Conservation (phyloP, 2,329 filamentous ascomycete genomes). For the Botrytis cinerea region DNA sequence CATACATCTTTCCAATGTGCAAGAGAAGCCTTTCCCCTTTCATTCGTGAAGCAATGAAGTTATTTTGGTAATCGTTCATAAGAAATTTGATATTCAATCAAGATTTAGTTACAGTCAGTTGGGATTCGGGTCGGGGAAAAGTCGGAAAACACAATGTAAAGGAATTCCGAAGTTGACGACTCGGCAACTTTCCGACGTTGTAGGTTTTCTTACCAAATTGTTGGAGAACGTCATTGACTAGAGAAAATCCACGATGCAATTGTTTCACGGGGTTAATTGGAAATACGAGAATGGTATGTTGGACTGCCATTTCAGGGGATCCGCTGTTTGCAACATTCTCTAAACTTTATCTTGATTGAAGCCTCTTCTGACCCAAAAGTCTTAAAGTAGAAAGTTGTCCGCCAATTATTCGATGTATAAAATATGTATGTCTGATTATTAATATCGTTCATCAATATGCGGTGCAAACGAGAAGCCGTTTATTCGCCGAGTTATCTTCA, state of each 20-base stretch:
- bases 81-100: background rate
- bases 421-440: background rate
- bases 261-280: background rate
- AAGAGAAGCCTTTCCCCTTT: background rate
- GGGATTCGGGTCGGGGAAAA: background rate
- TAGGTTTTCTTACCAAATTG: background rate
- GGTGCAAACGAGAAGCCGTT: background rate
- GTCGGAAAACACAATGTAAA: background rate
- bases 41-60: background rate
- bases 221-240: background rate
- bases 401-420: background rate
- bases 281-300: background rate
- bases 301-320: background rate
- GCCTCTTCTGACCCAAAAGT: background rate
- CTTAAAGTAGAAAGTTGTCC: background rate
- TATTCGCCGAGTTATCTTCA: background rate
- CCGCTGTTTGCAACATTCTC: background rate
- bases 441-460: background rate
- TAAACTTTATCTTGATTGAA: background rate
- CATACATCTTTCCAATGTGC: background rate
- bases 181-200: conserved; percentile 10
- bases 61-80: background rate
- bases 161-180: conserved; percentile 2
- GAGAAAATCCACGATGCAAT: background rate
- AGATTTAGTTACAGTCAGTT: background rate